These are phyloP conservation scores for Backusella liffmaniae DNA, from an alignment of 192 early-diverging fungal species.

Conservation along the genomic window DNA sequence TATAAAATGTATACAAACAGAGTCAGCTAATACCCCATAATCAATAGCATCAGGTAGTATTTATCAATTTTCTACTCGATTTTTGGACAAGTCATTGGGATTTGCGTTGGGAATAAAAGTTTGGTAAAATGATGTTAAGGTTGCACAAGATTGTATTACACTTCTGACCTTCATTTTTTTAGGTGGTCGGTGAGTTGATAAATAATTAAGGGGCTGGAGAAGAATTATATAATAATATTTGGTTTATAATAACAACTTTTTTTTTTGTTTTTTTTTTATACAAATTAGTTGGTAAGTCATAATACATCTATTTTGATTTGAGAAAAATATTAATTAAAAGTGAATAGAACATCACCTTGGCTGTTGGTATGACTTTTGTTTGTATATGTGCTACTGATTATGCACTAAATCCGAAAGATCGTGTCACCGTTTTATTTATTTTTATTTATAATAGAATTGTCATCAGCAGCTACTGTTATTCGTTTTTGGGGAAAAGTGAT, in stretches of 20 bases:
- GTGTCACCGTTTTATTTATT: conserved; percentile 34
- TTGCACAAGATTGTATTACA: background rate
- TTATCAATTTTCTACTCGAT: conserved; percentile 68
- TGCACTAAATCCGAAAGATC: background rate
- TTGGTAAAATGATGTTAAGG: conserved; percentile 31
- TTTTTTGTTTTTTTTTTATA: too few relatives aligned
- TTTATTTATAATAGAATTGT: conserved; percentile 45
- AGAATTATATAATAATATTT: background rate
- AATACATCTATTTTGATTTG: background rate
- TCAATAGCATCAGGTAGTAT: conserved; percentile 63
- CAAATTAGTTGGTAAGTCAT: conserved; percentile 22
- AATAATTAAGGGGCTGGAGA: too few relatives aligned
- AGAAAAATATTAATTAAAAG: background rate
- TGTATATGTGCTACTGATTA: background rate
- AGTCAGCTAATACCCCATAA: background rate
- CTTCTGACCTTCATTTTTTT: background rate
- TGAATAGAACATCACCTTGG: conserved; percentile 13
- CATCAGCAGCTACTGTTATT: conserved; percentile 79
- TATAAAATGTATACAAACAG: background rate
- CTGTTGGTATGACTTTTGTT: conserved; percentile 5
- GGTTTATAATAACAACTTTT: conserved; percentile 42
- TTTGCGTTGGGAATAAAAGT: conserved; percentile 72
- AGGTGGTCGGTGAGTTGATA: conserved; percentile 18
- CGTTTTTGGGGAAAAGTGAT: conserved; percentile 54
- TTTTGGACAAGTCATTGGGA: conserved; percentile 72